A percentile compares a stretch with the other conserved stretches of the same genome.
These are phyloP conservation scores for Dacryopinax primogenitus DNA, from an alignment of 768 basidiomycete genomes.

Conservation along the genomic window DNA sequence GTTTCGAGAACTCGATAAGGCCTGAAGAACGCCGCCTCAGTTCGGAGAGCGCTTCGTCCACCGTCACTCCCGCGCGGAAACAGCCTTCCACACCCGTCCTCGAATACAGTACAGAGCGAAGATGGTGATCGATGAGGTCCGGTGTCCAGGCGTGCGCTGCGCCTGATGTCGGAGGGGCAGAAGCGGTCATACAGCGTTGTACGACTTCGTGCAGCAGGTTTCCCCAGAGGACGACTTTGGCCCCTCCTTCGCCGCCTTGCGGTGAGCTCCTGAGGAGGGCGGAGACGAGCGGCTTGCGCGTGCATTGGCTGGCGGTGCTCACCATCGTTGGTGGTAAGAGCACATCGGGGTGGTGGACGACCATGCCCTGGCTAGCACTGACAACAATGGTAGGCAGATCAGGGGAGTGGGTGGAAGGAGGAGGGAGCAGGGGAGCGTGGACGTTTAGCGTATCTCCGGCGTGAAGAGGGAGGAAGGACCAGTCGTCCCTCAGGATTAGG, in stretches of 20 bases:
- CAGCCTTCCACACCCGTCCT: background rate
- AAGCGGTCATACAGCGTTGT: slow-evolving; percentile 52
- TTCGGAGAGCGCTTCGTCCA: slow-evolving; percentile 55
- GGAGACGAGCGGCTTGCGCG: slow-evolving; percentile 74
- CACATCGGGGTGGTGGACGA: slow-evolving; percentile 85
- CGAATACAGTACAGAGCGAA: background rate
- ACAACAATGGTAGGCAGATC: slow-evolving; percentile 42
- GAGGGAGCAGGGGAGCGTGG: slow-evolving; percentile 36
- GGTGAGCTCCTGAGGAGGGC: slow-evolving; percentile 42
- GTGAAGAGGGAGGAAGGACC: slow-evolving; percentile 51
- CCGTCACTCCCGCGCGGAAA: slow-evolving; percentile 25
- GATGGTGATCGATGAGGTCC: background rate
- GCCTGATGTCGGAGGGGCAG: background rate
- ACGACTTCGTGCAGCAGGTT: slow-evolving; percentile 87
- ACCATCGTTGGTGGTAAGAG: slow-evolving; percentile 84
- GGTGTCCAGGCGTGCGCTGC: slow-evolving; percentile 20
- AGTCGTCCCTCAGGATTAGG: slow-evolving; percentile 66
- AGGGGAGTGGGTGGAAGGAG: slow-evolving; percentile 26
- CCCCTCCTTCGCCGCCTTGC: slow-evolving; percentile 18
- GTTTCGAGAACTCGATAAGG: slow-evolving; percentile 47
- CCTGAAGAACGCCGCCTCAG: slow-evolving; percentile 51
- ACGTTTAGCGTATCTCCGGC: slow-evolving; percentile 69
- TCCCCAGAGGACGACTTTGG: slow-evolving; percentile 53
- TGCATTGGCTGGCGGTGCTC: slow-evolving; percentile 68
- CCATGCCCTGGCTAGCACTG: slow-evolving; percentile 47